Percentiles rank a stretch among this genome's conserved stretches.
These are phyloP conservation scores for Eremomyces bilateralis DNA, from an alignment of 495 filamentous ascomycete genomes.

Conservation along the genomic window DNA sequence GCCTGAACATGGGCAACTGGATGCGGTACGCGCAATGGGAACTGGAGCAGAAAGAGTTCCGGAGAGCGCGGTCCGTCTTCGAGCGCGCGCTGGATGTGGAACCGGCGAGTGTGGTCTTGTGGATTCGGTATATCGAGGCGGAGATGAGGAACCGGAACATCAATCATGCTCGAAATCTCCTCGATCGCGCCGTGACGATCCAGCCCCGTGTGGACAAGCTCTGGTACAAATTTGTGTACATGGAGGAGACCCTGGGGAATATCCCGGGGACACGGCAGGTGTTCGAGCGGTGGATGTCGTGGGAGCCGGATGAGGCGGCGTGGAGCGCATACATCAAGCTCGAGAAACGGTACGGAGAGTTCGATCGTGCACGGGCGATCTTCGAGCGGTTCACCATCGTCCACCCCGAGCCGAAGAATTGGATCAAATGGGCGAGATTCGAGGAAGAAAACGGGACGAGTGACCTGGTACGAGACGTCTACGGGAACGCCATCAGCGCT, in stretches of 20 bases:
- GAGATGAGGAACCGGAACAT: slow-evolving; percentile 96
- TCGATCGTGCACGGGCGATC: slow-evolving; percentile 59
- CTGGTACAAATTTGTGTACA: slow-evolving; percentile 98
- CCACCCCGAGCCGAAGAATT: slow-evolving; percentile 86
- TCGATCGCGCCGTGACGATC: slow-evolving; percentile 87
- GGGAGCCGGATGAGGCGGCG: slow-evolving; percentile 89
- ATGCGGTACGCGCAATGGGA: slow-evolving; percentile 96
- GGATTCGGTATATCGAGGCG: slow-evolving; percentile 80
- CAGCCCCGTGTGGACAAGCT: slow-evolving; percentile 81
- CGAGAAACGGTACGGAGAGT: slow-evolving; percentile 87
- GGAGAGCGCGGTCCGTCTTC: slow-evolving; percentile 87
- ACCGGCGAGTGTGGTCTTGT: slow-evolving; percentile 58
- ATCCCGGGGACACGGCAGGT: slow-evolving; percentile 82
- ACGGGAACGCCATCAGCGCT: slow-evolving; percentile 69
- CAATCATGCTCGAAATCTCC: slow-evolving; percentile 85
- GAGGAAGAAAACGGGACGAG: slow-evolving; percentile 87
- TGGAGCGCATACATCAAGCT: slow-evolving; percentile 94
- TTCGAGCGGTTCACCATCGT: slow-evolving; percentile 84
- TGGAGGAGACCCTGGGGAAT: slow-evolving; percentile 93
- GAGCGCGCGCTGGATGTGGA: slow-evolving; percentile 89
- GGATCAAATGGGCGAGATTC: slow-evolving; percentile 97
- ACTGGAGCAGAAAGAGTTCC: slow-evolving; percentile 93
- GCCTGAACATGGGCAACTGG: slow-evolving; percentile 97
- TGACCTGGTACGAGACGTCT: slow-evolving; percentile 82
- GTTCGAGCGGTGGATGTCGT: slow-evolving; percentile 96